phyloP scores from a whole-genome alignment of 2,329 filamentous ascomycete genomes.

The Helotiales sp. region DNA sequence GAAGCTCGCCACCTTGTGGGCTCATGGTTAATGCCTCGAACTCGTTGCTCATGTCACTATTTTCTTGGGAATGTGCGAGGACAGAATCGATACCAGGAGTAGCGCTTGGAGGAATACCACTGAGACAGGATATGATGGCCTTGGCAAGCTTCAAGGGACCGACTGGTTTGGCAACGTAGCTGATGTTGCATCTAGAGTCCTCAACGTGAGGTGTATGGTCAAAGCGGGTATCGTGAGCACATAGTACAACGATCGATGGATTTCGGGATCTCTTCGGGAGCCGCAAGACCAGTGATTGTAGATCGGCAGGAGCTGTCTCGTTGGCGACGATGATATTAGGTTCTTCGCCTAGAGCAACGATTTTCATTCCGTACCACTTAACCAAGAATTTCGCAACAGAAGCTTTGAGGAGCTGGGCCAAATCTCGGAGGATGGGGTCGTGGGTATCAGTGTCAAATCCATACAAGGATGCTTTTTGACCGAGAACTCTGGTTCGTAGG shows the following conservation, averaged over 20 bases:
- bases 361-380: conserved; percentile 33
- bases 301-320: conserved; percentile 23
- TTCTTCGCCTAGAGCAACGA: conserved; percentile 29
- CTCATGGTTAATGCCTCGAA: conserved; percentile 32
- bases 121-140: conserved; percentile 30
- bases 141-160: conserved; percentile 35
- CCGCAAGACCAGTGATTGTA: conserved; percentile 14
- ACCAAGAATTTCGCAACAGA: conserved; percentile 31
- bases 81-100: conserved; percentile 21
- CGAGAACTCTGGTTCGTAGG: conserved; percentile 23
- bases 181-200: conserved; percentile 26
- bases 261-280: conserved; percentile 5
- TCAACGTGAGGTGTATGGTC: conserved; percentile 17
- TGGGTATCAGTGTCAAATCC: conserved; percentile 29
- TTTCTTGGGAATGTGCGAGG: conserved; percentile 7
- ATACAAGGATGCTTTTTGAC: conserved; percentile 28
- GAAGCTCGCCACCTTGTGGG: conserved; percentile 27
- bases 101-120: conserved; percentile 12
- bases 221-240: conserved; percentile 30
- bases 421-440: conserved; percentile 27
- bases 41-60: conserved; percentile 28
- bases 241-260: conserved; percentile 32
- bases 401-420: conserved; percentile 23
- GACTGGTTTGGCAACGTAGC: conserved; percentile 34
- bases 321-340: conserved; percentile 32